Conservation (phyloP, 1,284 basidiomycete species). For the Neotropicomus parvogracilis region DNA sequence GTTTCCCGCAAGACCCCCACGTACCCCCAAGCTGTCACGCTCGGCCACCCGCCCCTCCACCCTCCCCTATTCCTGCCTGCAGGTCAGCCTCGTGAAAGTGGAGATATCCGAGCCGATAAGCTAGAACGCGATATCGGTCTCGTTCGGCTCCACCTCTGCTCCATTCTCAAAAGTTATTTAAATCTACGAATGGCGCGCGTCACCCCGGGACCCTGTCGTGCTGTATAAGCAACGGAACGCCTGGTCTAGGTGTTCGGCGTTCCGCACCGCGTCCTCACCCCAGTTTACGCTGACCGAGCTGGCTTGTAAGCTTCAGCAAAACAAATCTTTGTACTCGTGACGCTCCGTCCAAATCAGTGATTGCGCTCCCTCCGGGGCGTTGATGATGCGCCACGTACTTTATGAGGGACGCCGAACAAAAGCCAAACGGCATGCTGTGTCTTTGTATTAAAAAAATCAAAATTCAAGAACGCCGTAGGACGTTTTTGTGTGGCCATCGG, state of each 20-base stretch:
- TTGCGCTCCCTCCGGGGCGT: conserved; percentile 16
- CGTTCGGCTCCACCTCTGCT: conserved; percentile 6
- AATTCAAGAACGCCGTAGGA: neutral
- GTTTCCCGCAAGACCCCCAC: conserved; percentile 4
- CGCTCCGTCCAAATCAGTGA: conserved; percentile 16
- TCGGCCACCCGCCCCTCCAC: conserved; percentile 17
- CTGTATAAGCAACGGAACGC: neutral
- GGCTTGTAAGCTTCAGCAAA: neutral
- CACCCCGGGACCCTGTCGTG: neutral
- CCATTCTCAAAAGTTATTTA: neutral
- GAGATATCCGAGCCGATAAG: conserved; percentile 27
- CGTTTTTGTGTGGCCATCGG: conserved; percentile 4
- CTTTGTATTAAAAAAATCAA: neutral
- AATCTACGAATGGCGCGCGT: conserved; percentile 4
- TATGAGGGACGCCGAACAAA: neutral
- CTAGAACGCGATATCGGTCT: conserved; percentile 13
- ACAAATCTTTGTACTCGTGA: neutral
- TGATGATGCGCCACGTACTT: conserved; percentile 7
- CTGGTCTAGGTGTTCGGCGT: neutral
- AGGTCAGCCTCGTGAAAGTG: conserved; percentile 15
- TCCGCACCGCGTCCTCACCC: conserved; percentile 2
- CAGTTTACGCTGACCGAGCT: neutral
- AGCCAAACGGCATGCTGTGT: neutral
- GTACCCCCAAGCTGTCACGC: conserved; percentile 3
- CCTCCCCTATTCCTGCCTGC: conserved; percentile 9